Base-by-base conservation (phyloP, 257 asterid genomes). In the Penstemon davidsonii region DNA sequence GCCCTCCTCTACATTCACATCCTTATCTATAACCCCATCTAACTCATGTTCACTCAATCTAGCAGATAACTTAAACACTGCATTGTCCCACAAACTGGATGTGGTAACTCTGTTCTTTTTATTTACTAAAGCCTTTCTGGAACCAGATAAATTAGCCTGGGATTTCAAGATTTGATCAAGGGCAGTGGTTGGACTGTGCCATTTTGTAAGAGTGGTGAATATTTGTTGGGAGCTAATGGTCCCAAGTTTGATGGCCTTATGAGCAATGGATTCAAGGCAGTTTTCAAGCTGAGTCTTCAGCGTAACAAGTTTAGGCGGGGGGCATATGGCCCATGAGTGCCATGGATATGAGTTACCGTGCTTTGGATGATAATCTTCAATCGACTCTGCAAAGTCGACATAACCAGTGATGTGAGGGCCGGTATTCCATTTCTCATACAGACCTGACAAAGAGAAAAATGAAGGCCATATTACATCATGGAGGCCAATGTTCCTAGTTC, bases 381-480 rank as follows among this genome's bases (percentile, higher is more conserved):
- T 71, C 7, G 88, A 78, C 76, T 93, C 94, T 0, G 96, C 99
- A 65, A 93, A 87, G 86, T 93, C 99, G 36, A 93, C 86, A 62
- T 90, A 93, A 49, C 89, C 97, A 50, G 99, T 80, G 39, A 90
- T 44, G 67, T 93, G 99, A n/a, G 97, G 97, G 49, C 90, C 97
- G 1, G 83, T 79, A 78, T 93, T 93, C 99, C 99, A 93, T 72
- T 83, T 80, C 64, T 83, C 92, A 66, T 77, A 84, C 8, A 93
- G 82, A 71, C 98, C 98, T 91, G 88, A 18, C 55, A 58, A 66
- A 52, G 25, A 65, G 62, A 62, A 71, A 69, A 49, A 49, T 60
- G 7, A 36, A 61, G 67, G 43, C 59, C 46, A 57, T 19, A 64
- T 64, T 37, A 67, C 43, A 62, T 72, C 60, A 11, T 13, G 57